Evolutionary conservation across 805 yeast species (phyloP).

Genomic region (Candida quercuum): DNA sequence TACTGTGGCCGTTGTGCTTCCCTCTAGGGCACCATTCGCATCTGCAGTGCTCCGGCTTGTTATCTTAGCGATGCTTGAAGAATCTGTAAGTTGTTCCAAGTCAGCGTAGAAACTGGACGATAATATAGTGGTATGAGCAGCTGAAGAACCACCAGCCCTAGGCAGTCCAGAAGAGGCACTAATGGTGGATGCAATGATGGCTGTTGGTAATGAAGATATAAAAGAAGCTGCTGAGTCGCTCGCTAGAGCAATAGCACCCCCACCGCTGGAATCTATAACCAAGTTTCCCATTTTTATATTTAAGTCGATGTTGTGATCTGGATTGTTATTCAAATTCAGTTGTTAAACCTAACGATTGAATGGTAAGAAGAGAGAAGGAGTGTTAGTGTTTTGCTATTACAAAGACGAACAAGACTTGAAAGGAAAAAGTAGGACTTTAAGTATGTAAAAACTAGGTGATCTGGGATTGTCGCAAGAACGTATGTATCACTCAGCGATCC

Average conservation of each 20-base stretch:
- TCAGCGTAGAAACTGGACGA: constrained; percentile 16
- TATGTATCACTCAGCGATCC: too few species aligned
- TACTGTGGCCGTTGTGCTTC: background rate
- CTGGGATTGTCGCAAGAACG: too few species aligned
- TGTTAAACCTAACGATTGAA: too few species aligned
- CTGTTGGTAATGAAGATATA: constrained; percentile 4
- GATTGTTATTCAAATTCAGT: too few species aligned
- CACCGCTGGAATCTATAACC: constrained; percentile 4
- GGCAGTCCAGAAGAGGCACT: constrained; percentile 1
- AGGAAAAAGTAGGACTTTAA: too few species aligned
- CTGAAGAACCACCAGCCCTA: background rate
- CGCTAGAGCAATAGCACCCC: background rate
- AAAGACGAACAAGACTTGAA: too few species aligned
- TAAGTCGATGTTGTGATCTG: background rate
- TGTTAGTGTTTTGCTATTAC: too few species aligned
- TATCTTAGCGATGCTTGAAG: constrained; percentile 8
- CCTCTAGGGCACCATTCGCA: constrained; percentile 2
- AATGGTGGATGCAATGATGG: constrained; percentile 3
- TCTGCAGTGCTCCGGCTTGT: background rate
- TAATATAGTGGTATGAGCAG: background rate
- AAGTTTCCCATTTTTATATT: background rate
- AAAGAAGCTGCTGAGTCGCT: constrained; percentile 1
- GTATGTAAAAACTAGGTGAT: too few species aligned
- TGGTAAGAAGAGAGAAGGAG: too few species aligned
- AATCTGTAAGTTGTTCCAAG: constrained; percentile 15